phyloP scores from a whole-genome alignment of 805 yeast species.

The Komagataella pastoris region DNA sequence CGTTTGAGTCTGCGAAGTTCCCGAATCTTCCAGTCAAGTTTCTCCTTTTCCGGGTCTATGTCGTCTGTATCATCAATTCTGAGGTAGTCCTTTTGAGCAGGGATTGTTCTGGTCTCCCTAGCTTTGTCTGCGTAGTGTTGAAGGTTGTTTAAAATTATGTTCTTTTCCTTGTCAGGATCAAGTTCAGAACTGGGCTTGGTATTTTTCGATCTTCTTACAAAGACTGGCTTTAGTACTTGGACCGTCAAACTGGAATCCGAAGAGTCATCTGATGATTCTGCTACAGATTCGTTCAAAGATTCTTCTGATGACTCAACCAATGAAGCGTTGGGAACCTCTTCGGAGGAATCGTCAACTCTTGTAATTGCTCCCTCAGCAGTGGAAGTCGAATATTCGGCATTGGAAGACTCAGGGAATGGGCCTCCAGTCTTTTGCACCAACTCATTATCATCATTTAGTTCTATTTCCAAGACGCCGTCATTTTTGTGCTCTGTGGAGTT shows the following conservation, averaged over 20 bases:
- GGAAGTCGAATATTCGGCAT: not conserved
- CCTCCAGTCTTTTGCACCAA: not conserved
- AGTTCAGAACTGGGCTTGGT: not conserved
- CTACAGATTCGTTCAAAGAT: not conserved
- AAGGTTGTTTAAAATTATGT: not conserved
- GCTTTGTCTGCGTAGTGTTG: slow-evolving; percentile 4
- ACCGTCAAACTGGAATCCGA: slow-evolving; percentile 1
- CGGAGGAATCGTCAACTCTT: not conserved
- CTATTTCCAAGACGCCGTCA: not conserved
- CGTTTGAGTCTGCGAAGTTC: slow-evolving; percentile 17
- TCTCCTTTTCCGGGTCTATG: slow-evolving; percentile 34
- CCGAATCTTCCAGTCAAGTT: slow-evolving; percentile 18
- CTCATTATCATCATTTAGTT: not conserved
- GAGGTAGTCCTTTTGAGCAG: slow-evolving; percentile 8
- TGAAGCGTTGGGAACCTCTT: not conserved
- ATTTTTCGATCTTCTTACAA: slow-evolving; percentile 6
- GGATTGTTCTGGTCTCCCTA: slow-evolving; percentile 5
- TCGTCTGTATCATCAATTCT: slow-evolving; percentile 49
- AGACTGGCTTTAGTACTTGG: slow-evolving; percentile 12
- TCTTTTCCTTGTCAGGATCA: slow-evolving; percentile 10
- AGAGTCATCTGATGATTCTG: slow-evolving; percentile 4
- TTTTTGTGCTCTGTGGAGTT: not conserved
- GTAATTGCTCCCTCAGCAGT: not conserved
- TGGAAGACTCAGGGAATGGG: not conserved
- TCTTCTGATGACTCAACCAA: not conserved